Percentiles rank a stretch among this genome's conserved stretches.
phyloP scores from a whole-genome alignment of 495 filamentous ascomycete genomes.

The Penicillium crystallinum region DNA sequence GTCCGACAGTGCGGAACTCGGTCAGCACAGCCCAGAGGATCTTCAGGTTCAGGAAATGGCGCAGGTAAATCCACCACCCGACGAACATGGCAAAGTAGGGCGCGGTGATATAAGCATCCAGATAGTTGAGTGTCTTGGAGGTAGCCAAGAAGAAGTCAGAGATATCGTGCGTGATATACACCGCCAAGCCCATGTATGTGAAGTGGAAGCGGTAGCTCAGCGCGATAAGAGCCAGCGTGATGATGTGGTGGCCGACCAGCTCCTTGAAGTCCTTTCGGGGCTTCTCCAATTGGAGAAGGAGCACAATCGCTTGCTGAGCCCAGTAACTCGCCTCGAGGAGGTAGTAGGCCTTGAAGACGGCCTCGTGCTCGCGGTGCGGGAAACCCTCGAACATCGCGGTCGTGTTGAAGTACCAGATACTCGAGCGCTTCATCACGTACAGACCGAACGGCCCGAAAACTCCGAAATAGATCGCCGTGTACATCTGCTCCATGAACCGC shows the following conservation, averaged over 20 bases:
- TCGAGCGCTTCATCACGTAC: conserved; percentile 85
- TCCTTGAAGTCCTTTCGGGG: conserved; percentile 95
- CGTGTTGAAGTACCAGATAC: conserved; percentile 98
- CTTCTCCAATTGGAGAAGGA: conserved; percentile 86
- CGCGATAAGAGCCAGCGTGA: conserved; percentile 81
- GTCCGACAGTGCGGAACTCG: conserved; percentile 83
- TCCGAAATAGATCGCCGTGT: conserved; percentile 93
- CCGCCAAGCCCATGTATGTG: conserved; percentile 93
- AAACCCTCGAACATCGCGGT: conserved; percentile 85
- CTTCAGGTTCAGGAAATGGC: conserved; percentile 84
- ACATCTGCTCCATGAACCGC: conserved; percentile 96
- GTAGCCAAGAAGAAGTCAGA: conserved; percentile 96
- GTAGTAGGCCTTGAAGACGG: conserved; percentile 93
- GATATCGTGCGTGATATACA: conserved; percentile 96
- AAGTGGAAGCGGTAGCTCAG: conserved; percentile 97
- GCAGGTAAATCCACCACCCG: conserved; percentile 81
- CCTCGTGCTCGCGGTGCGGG: conserved; percentile 82
- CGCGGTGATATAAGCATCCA: conserved; percentile 67
- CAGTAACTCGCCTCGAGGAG: conserved; percentile 94
- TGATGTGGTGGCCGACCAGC: conserved; percentile 89
- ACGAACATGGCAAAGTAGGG: conserved; percentile 88
- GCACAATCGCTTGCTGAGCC: conserved; percentile 90
- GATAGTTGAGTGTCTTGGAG: conserved; percentile 90
- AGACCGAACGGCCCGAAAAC: conserved; percentile 81
- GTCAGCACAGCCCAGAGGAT: conserved; percentile 83